Percentiles rank a stretch among this genome's conserved stretches.
Evolutionary conservation across 305 asterid species (phyloP).

Genomic region (Euphrasia arctica): DNA sequence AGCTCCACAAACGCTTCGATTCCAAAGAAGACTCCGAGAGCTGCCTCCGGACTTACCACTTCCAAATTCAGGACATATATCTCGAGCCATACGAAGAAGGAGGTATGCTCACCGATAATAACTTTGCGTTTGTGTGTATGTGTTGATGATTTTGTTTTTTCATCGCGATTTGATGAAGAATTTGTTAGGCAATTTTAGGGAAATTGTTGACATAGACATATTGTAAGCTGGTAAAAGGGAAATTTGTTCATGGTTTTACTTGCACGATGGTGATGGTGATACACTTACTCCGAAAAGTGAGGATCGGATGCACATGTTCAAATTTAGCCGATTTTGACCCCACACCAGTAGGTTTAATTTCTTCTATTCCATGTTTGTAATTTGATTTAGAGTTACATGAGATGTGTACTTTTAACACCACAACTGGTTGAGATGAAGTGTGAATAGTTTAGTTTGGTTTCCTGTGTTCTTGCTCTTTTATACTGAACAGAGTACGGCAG

Average conservation of each 20-base stretch:
- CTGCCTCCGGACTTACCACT: slow-evolving; percentile 73
- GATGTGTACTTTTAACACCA: background rate
- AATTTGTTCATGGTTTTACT: slow-evolving; percentile 4
- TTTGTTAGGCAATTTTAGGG: slow-evolving; percentile 14
- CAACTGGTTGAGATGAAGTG: slow-evolving; percentile 17
- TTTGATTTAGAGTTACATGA: slow-evolving; percentile 2
- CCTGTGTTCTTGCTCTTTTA: slow-evolving; percentile 5
- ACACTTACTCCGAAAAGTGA: slow-evolving; percentile 15
- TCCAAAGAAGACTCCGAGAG: slow-evolving; percentile 53
- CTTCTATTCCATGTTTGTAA: slow-evolving; percentile 3
- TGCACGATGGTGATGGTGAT: background rate
- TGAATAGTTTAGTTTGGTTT: slow-evolving; percentile 1
- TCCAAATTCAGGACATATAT: slow-evolving; percentile 74
- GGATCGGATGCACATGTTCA: slow-evolving; percentile 6
- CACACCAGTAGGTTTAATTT: background rate
- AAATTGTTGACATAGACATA: slow-evolving; percentile 1
- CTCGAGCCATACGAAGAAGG: slow-evolving; percentile 90
- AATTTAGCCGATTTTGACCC: slow-evolving; percentile 19
- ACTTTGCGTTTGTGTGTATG: background rate
- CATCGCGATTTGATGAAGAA: slow-evolving; percentile 19
- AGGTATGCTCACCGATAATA: slow-evolving; percentile 40
- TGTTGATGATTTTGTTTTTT: slow-evolving; percentile 21
- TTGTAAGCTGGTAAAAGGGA: background rate
- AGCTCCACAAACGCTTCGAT: slow-evolving; percentile 62
- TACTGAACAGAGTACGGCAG: background rate